Evolutionary conservation across 1,284 basidiomycete genomes (phyloP).

Genomic region (Ceratobasidium sp.): DNA sequence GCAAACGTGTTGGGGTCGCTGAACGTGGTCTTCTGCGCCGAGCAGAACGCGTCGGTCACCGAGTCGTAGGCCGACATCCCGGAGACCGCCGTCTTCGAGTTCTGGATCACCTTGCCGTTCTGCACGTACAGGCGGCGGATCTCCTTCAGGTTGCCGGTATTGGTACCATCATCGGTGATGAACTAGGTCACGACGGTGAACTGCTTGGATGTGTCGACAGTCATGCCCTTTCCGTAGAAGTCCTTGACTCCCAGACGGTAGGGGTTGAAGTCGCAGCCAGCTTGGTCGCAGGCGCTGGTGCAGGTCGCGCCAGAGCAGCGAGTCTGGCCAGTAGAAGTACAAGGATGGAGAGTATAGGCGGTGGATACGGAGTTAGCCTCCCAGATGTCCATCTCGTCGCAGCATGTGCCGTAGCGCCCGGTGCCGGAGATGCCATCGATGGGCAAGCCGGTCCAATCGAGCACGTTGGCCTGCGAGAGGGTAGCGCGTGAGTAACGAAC

Average conservation of each 20-base stretch:
- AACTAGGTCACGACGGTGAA: slow-evolving; percentile 72
- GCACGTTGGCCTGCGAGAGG: slow-evolving; percentile 1
- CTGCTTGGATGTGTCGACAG: slow-evolving; percentile 65
- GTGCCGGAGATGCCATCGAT: slow-evolving; percentile 1
- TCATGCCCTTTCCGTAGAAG: slow-evolving; percentile 65
- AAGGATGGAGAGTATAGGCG: slow-evolving; percentile 67
- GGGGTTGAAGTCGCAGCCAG: slow-evolving; percentile 71
- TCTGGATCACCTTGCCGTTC: slow-evolving; percentile 66
- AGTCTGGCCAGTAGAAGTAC: slow-evolving; percentile 61
- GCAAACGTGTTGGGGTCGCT: too few species aligned
- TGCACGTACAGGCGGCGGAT: slow-evolving; percentile 71
- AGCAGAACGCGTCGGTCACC: slow-evolving; percentile 43
- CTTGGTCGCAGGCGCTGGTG: slow-evolving; percentile 57
- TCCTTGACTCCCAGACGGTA: slow-evolving; percentile 66
- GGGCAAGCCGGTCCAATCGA: background rate
- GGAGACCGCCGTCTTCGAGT: slow-evolving; percentile 61
- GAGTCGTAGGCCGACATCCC: slow-evolving; percentile 53
- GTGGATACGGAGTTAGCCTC: slow-evolving; percentile 67
- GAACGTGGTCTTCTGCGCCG: too few species aligned
- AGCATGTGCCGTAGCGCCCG: slow-evolving; percentile 12
- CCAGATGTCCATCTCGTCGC: slow-evolving; percentile 70
- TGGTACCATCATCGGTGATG: slow-evolving; percentile 64
- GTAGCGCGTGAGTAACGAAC: too few species aligned
- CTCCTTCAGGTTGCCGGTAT: slow-evolving; percentile 64
- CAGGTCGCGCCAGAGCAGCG: slow-evolving; percentile 60